phyloP scores from a whole-genome alignment of 192 early-diverging fungal genomes.

The Backusella liffmaniae region DNA sequence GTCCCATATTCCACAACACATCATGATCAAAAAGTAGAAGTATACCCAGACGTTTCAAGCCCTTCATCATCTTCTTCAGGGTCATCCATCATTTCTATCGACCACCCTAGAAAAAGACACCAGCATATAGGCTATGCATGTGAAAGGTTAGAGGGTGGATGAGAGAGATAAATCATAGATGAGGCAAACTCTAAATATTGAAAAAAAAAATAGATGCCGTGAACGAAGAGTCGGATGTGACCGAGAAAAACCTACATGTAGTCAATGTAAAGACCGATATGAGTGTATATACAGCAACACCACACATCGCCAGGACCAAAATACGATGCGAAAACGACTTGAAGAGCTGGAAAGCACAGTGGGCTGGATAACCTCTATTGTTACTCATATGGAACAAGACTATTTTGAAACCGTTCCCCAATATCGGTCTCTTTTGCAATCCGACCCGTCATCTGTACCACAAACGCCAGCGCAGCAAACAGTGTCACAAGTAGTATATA shows the following conservation, averaged over 20 bases:
- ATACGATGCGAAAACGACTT: not conserved
- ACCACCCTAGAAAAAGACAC: not conserved
- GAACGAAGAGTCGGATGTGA: conserved; percentile 22
- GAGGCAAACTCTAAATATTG: too few species aligned
- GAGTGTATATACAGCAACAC: conserved; percentile 3
- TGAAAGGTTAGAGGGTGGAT: conserved; percentile 10
- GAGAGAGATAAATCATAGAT: not conserved
- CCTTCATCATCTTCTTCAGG: not conserved
- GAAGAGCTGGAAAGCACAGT: not conserved
- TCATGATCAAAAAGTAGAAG: not conserved
- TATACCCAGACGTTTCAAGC: not conserved
- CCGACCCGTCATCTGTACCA: not conserved
- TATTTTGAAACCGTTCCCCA: not conserved
- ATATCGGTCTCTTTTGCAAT: not conserved
- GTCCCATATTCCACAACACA: conserved; percentile 3
- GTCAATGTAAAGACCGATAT: conserved; percentile 3
- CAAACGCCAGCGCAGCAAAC: not conserved
- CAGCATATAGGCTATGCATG: conserved; percentile 19
- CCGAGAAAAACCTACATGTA: conserved; percentile 12
- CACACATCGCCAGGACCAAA: not conserved
- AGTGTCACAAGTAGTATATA: not conserved
- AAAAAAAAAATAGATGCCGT: conserved; percentile 11
- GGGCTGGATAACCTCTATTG: not conserved
- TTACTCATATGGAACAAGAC: not conserved
- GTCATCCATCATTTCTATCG: not conserved